Base-by-base conservation (phyloP, 306 rosid species). In the Medicago lupulina region DNA sequence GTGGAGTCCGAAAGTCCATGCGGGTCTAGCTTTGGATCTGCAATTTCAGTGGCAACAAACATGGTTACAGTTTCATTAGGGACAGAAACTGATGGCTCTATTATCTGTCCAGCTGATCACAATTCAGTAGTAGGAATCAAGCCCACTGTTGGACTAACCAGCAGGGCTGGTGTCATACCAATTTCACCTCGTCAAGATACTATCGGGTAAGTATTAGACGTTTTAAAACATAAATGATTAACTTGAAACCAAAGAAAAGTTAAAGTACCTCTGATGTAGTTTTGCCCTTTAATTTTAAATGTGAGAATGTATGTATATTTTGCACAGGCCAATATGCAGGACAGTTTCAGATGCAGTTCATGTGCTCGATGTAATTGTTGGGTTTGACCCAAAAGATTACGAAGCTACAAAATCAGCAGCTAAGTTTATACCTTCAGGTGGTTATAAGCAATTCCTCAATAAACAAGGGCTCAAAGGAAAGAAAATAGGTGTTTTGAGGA, bases 71-170 rank as follows among this genome's bases (percentile, higher is more conserved):
- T 87, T 71, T 80, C 96, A 4, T 39, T 88, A n/a, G 96, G 92
- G 23, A 89, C 93, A 5, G 93, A 90, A 76, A 90, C 96, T 0
- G 75, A 85, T 59, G 90, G 90, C 36, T 89, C 93, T 0, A 78
- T 89, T 23, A 66, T 92, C 31, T 86, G 90, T 51, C 97, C 93
- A 8, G 82, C 89, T 2, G 88, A 83, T 77, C 83, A 62, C 54
- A 92, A 84, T 76, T 92, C 91, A 0, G 93, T 90, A 18, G 97
- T 92, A 2, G 93, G 88, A 9, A 5, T 92, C 75, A 90, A 87
- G 80, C 93, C 93, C 58, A 92, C 93, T 0, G 86, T 90, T 21
- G 96, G 92, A 36, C 96, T 90, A 71, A 88, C 93, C 0, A 90
- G 96, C 73, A 83, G 90, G 3, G 92, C 84, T 0, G 93, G 93